Percentiles rank a stretch among this genome's conserved stretches.
phyloP scores from a whole-genome alignment of 2,329 filamentous ascomycete species.

The Annulohypoxylon truncatum region DNA sequence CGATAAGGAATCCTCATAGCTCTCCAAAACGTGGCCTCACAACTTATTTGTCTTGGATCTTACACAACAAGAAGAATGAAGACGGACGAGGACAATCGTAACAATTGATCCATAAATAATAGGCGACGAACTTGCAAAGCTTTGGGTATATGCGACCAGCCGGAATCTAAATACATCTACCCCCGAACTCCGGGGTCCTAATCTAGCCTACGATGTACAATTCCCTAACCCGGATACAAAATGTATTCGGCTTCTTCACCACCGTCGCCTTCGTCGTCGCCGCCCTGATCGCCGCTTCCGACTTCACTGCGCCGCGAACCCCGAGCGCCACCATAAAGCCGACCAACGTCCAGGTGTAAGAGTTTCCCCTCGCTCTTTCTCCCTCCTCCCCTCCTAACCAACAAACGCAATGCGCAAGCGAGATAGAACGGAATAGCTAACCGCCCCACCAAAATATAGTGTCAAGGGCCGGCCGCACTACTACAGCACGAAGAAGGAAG shows the following conservation, averaged over 20 bases:
- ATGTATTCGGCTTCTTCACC: conserved; percentile 98
- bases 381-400: conserved; percentile 1
- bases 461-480: conserved; percentile 95
- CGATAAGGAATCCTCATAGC: conserved; percentile 26
- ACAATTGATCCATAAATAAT: neutral
- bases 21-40: conserved; percentile 45
- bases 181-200: conserved; percentile 12
- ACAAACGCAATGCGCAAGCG: neutral
- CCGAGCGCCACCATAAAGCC: conserved; percentile 74
- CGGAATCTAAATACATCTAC: neutral
- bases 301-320: conserved; percentile 75
- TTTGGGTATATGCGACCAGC: neutral
- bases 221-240: conserved; percentile 84
- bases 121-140: neutral
- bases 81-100: neutral
- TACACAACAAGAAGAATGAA: neutral
- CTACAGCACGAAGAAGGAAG: conserved; percentile 91
- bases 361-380: too few relatives aligned
- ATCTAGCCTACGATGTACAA: conserved; percentile 78
- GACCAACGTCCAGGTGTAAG: conserved; percentile 86
- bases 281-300: conserved; percentile 82
- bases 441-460: conserved; percentile 62
- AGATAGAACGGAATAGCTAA: conserved; percentile 21
- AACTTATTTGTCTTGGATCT: neutral
- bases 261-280: conserved; percentile 88